phyloP scores from a whole-genome alignment of 306 rosid genomes.

The Ziziphus jujuba region DNA sequence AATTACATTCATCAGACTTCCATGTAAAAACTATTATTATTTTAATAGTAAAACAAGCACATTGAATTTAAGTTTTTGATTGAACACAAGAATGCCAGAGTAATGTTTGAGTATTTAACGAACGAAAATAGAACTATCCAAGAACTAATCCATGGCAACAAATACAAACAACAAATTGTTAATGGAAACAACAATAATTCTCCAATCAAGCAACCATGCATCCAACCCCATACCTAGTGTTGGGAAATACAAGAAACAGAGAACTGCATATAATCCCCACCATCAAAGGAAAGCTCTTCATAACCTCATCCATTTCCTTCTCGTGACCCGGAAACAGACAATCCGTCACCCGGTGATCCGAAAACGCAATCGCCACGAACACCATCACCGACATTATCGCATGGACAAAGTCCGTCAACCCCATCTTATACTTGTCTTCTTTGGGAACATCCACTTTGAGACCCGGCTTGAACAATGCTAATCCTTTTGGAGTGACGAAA shows the following conservation, averaged over 20 bases:
- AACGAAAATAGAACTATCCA: too few relatives aligned
- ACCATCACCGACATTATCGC: conserved; percentile 79
- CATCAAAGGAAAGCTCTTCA: conserved; percentile 79
- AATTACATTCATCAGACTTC: too few relatives aligned
- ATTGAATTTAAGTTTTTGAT: too few relatives aligned
- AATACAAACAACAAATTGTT: background rate
- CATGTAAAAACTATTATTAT: too few relatives aligned
- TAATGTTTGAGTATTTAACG: too few relatives aligned
- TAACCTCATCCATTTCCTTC: conserved; percentile 67
- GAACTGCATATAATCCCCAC: conserved; percentile 62
- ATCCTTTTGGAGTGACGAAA: conserved; percentile 55
- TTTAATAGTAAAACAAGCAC: conserved; percentile 2
- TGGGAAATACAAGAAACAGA: conserved; percentile 74
- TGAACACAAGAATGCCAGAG: too few relatives aligned
- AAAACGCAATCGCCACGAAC: conserved; percentile 71
- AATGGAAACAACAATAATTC: background rate
- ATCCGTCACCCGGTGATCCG: conserved; percentile 63
- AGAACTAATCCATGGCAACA: background rate
- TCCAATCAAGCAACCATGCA: conserved; percentile 56
- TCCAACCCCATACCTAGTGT: conserved; percentile 60
- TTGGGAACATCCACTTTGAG: conserved; percentile 39
- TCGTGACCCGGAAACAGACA: conserved; percentile 65
- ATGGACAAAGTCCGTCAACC: conserved; percentile 61
- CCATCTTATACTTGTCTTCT: conserved; percentile 45
- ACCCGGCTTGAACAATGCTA: conserved; percentile 66